Percentiles rank a stretch among this genome's conserved stretches.
These are phyloP conservation scores for Chlorella sp. DNA, from an alignment of 139 green algal genomes.

Conservation along the genomic window DNA sequence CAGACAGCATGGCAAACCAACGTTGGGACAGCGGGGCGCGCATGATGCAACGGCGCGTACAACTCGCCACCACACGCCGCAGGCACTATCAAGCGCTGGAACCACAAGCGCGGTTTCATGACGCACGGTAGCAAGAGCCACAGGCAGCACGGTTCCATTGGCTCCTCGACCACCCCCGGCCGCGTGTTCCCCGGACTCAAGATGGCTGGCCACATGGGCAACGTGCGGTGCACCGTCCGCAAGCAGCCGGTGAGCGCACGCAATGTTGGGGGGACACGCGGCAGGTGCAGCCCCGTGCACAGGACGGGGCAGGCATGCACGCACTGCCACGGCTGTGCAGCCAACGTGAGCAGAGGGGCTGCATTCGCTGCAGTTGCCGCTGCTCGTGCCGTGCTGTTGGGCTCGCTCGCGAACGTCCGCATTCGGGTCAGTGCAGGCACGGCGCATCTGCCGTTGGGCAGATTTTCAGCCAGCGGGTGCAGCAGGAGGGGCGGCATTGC, in stretches of 20 bases:
- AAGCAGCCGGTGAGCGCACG: conserved; percentile 60
- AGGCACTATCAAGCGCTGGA: conserved; percentile 94
- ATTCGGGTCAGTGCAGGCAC: background rate
- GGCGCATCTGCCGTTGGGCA: background rate
- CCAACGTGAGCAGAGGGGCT: background rate
- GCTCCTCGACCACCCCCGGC: conserved; percentile 79
- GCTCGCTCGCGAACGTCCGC: no score
- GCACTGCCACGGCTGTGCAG: background rate
- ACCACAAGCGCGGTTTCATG: conserved; percentile 90
- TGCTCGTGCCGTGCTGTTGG: no score
- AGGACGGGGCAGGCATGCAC: background rate
- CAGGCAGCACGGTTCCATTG: conserved; percentile 92
- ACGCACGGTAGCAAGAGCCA: conserved; percentile 97
- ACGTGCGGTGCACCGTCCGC: conserved; percentile 68
- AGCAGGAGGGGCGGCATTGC: no score
- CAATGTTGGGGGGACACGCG: background rate
- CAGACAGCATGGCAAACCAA: no score
- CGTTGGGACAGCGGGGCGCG: no score
- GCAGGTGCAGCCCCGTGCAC: background rate
- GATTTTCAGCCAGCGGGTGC: background rate
- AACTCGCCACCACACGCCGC: no score
- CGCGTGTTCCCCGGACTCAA: conserved; percentile 92
- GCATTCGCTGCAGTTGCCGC: no score
- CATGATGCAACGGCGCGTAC: no score
- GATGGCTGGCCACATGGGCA: conserved; percentile 91